A percentile compares a stretch with the other conserved stretches of the same genome.
These are phyloP conservation scores for Dryas integrifolia DNA, from an alignment of 331 rosid species.

Conservation along the genomic window DNA sequence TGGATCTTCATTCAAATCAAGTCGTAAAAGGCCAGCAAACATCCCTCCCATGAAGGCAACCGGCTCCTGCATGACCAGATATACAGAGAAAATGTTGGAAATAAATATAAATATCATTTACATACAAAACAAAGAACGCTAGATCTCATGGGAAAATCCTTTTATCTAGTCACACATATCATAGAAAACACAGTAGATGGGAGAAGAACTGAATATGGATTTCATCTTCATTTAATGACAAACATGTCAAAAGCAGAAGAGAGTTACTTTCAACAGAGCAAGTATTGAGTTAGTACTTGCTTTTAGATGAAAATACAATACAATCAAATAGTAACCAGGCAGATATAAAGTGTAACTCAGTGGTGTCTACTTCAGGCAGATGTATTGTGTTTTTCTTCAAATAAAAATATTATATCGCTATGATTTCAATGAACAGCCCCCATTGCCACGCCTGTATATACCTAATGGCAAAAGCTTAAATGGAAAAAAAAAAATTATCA, in stretches of 20 bases:
- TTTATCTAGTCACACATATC: neutral
- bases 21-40: constrained; percentile 80
- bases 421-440: neutral
- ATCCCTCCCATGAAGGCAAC: constrained; percentile 88
- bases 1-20: constrained; percentile 89
- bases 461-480: too few species aligned
- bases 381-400: neutral
- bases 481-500: too few species aligned
- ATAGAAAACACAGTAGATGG: neutral
- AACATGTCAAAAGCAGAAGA: neutral
- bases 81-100: neutral
- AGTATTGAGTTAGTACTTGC: neutral
- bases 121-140: neutral
- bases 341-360: neutral
- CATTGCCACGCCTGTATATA: too few species aligned
- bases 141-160: neutral
- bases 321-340: neutral
- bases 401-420: neutral
- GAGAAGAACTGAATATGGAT: neutral
- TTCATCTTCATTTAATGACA: neutral
- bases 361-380: neutral
- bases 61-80: constrained; percentile 60
- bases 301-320: neutral
- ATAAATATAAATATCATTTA: neutral
- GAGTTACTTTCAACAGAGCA: neutral